Base-by-base conservation (phyloP, 768 basidiomycete species). In the Psilocybe subaeruginosa region DNA sequence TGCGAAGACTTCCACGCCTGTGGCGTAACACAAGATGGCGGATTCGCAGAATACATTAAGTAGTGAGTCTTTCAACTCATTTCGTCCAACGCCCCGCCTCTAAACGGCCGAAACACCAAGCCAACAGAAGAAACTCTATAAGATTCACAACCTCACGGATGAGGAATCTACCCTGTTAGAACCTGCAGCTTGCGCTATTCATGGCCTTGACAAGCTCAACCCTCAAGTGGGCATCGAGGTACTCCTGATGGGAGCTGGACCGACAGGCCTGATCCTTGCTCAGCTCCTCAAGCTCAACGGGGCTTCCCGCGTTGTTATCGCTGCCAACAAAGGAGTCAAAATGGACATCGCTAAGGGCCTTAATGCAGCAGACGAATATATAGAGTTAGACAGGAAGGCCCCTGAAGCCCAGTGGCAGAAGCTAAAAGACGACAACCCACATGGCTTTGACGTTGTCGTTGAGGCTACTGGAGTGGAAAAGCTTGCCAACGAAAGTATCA, bases 271-370 rank as follows among this genome's bases (percentile, higher is more conserved):
- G 37, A 92, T 95, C 63, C 85, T 97, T 48, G 88, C 93, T 0
- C 94, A 96, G 72, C 80, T 97, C 23, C 79, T 96, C 61, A 94
- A 93, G 74, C 79, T 92, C 46, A 95, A 95, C 71, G 94, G 94
- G 47, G 94, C 94, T 14, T 77, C 83, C 23, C 83, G 84, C 61
- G 85, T 95, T 58, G 91, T 92, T 55, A 87, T 97, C 59, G 94
- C 93, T 0, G 91, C 91, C 31, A 94, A 95, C 77, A 92, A 93
- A 73, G 93, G 93, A 45, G 84, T 94, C 70, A 96, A 97, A 82
- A 93, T 90, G 83, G 85, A 93, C 56, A 86, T 95, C 58, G 95
- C 94, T 11, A 86, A 87, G 72, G 73, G 90, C 66, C 80, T 96
- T 37, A 83, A 91, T 11, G 89, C 88, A 2, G 95, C 77, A 8